Evolutionary conservation across 148 eudicot species (phyloP).

Genomic region (Camellia sinensis): DNA sequence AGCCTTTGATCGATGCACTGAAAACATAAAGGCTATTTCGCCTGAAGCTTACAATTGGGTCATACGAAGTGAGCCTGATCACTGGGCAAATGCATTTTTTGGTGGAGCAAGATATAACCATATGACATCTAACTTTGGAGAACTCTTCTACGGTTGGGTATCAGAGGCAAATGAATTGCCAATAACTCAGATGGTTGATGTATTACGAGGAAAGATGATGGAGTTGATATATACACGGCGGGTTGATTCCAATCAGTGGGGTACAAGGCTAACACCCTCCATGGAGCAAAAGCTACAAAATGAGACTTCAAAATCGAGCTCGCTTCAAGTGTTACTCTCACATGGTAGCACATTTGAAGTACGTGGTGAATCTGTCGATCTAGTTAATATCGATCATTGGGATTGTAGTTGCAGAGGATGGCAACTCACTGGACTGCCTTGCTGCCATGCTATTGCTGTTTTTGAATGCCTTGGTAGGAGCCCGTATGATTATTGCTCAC

Average conservation of each 20-base stretch:
- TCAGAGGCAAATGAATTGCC: conserved; percentile 47
- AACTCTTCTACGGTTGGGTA: conserved; percentile 47
- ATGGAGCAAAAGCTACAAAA: conserved; percentile 43
- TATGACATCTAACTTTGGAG: conserved; percentile 42
- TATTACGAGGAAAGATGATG: conserved; percentile 44
- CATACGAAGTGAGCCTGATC: conserved; percentile 40
- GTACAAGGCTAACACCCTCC: conserved; percentile 39
- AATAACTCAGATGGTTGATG: conserved; percentile 45
- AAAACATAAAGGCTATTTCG: conserved; percentile 45
- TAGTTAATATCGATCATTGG: conserved; percentile 43
- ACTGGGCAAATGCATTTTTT: conserved; percentile 52
- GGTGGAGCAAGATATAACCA: conserved; percentile 46
- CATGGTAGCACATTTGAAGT: conserved; percentile 43
- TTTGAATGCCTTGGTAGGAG: conserved; percentile 35
- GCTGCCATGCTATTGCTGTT: conserved; percentile 51
- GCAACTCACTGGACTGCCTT: conserved; percentile 54
- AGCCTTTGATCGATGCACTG: conserved; percentile 33
- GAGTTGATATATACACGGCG: conserved; percentile 41
- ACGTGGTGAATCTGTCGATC: conserved; percentile 32
- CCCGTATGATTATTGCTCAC: conserved; percentile 46
- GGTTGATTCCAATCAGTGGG: conserved; percentile 40
- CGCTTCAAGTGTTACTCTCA: conserved; percentile 32
- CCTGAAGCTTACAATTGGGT: conserved; percentile 58
- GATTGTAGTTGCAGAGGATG: conserved; percentile 49
- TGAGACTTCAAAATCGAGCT: conserved; percentile 36